Conservation (phyloP, 805 yeast species). For the Yamadazyma phyllophila region DNA sequence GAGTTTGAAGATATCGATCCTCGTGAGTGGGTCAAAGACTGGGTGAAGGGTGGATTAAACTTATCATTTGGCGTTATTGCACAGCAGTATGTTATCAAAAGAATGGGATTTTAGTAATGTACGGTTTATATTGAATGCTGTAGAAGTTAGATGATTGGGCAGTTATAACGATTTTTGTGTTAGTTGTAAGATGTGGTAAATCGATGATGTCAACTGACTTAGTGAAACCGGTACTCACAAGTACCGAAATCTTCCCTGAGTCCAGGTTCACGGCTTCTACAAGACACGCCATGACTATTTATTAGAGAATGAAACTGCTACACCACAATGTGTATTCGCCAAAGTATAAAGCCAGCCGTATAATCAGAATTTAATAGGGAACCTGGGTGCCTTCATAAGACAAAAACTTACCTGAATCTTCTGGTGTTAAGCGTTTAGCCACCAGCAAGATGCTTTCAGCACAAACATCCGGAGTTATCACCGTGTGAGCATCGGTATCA, state of each 20-base stretch:
- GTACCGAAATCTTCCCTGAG: too few relatives aligned
- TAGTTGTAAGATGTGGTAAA: conserved; percentile 1
- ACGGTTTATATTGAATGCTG: background rate
- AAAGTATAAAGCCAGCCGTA: too few relatives aligned
- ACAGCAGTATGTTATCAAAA: conserved; percentile 82
- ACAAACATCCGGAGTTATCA: conserved; percentile 4
- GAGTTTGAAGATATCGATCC: conserved; percentile 36
- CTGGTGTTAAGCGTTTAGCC: conserved; percentile 1
- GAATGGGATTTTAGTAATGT: conserved; percentile 66
- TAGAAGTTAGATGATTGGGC: conserved; percentile 26
- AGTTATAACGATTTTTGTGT: too few relatives aligned
- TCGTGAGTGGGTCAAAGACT: conserved; percentile 42
- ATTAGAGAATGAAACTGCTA: too few relatives aligned
- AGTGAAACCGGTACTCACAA: conserved; percentile 34
- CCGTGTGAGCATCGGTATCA: background rate
- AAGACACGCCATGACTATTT: conserved; percentile 25
- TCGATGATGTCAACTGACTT: background rate
- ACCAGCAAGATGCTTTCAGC: conserved; percentile 1
- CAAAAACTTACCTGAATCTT: conserved; percentile 6
- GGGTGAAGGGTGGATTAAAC: conserved; percentile 60
- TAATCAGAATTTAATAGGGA: background rate
- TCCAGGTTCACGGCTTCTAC: too few relatives aligned
- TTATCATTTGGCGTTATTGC: conserved; percentile 83
- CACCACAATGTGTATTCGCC: too few relatives aligned
- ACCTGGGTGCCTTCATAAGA: background rate